A percentile compares a stretch with the other conserved stretches of the same genome.
Conservation (phyloP, 805 yeast genomes). For the Candida ovalis region DNA sequence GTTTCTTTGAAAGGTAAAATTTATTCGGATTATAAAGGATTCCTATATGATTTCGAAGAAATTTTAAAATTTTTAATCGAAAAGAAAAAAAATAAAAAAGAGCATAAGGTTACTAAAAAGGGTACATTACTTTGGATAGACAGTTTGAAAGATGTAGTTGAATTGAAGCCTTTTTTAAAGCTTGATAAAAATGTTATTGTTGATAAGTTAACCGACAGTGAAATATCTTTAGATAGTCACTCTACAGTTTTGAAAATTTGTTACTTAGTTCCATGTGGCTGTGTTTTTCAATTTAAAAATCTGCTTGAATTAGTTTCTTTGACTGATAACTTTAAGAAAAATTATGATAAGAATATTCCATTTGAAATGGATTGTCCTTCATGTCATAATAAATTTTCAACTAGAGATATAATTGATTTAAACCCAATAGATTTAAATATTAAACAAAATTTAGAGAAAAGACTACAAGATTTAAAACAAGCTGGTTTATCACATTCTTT, state of each 20-base stretch:
- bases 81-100: slow-evolving; percentile 32
- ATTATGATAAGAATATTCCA: slow-evolving; percentile 3
- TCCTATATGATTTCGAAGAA: slow-evolving; percentile 59
- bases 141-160: slow-evolving; percentile 26
- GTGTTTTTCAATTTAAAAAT: slow-evolving; percentile 34
- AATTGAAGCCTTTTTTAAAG: slow-evolving; percentile 36
- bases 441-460: slow-evolving; percentile 7
- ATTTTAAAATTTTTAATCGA: slow-evolving; percentile 51
- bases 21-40: slow-evolving; percentile 68
- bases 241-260: slow-evolving; percentile 28
- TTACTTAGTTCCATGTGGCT: slow-evolving; percentile 45
- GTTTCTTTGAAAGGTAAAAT: slow-evolving; percentile 46
- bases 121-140: slow-evolving; percentile 30
- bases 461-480: slow-evolving; percentile 15
- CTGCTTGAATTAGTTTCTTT: slow-evolving; percentile 20
- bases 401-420: slow-evolving; percentile 32
- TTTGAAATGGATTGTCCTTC: slow-evolving; percentile 34
- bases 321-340: not conserved
- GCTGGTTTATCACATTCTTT: slow-evolving; percentile 36
- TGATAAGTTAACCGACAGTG: not conserved
- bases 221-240: slow-evolving; percentile 8
- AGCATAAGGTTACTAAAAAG: slow-evolving; percentile 9
- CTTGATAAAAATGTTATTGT: slow-evolving; percentile 23
- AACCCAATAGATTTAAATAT: slow-evolving; percentile 15
- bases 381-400: slow-evolving; percentile 30